Evolutionary conservation across 331 rosid species (phyloP), one percentile per base, ranked within the genome.

Genomic region (Quercus phellos): DNA sequence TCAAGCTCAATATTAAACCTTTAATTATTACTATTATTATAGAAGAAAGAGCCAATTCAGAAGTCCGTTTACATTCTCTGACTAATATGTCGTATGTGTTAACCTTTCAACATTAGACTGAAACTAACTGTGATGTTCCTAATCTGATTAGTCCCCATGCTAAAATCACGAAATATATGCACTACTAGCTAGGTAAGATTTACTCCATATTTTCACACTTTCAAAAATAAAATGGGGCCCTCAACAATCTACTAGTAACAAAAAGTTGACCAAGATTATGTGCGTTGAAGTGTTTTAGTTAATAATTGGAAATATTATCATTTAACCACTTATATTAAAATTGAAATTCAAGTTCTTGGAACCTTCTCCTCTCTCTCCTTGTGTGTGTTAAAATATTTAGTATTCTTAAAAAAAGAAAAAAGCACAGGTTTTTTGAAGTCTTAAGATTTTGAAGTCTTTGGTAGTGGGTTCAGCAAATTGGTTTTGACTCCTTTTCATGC

Each of bases 401-500:
- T 34, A 34, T 1, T 34, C 2, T 5, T 0, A 4, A 5, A 34
- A 34, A 34, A 34, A 6, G 6, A 34, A 1, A 34, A 30, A 24
- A 24, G 0, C 32, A 4, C 32, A 4, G 32, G 32, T 30, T 30
- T 4, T 30, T 30, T 4, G 32, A 4, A 30, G 32, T 30, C 32
- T 30, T 30, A 72, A 24, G 59, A 75, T 59, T 80, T 78, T 81
- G 80, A 83, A 76, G 73, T 68, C 68, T 79, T 77, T 69, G 61
- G 55, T 68, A 77, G 63, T 58, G 74, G 9, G 73, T 74, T 59
- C n/a, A 51, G 80, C 58, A 81, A 77, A 78, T 29, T 77, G 78
- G 82, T 81, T 84, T 86, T 82, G 87, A 84, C 83, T 80, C 69
- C 83, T 82, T 85, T 85, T 84, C 54, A 85, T 80, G 87, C 87